Conservation (phyloP, 2,329 filamentous ascomycete genomes). For the Fusarium clavum region DNA sequence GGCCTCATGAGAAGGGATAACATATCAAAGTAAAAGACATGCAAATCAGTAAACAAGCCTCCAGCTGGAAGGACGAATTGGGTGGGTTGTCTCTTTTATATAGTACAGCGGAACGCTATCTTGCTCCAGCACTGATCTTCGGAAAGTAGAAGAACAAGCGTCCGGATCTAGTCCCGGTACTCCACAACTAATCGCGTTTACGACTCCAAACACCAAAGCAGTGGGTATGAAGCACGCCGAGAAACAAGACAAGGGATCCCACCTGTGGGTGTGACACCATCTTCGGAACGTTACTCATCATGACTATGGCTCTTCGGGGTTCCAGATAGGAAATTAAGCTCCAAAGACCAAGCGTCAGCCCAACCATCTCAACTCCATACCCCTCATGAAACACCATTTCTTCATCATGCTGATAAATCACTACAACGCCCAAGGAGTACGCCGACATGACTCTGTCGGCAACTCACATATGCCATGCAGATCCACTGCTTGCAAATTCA, state of each 20-base stretch:
- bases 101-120: slow-evolving; percentile 7
- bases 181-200: slow-evolving; percentile 30
- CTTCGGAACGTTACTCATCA: slow-evolving; percentile 19
- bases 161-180: slow-evolving; percentile 7
- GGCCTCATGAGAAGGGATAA: neutral
- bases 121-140: slow-evolving; percentile 5
- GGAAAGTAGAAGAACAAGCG: slow-evolving; percentile 16
- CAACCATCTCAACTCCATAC: neutral
- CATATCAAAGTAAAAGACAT: neutral
- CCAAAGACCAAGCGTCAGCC: neutral
- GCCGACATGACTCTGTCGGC: slow-evolving; percentile 23
- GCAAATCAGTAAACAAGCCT: slow-evolving; percentile 3
- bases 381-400: neutral
- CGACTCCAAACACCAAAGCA: slow-evolving; percentile 19
- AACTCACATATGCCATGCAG: slow-evolving; percentile 6
- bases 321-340: slow-evolving; percentile 8
- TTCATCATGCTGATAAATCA: slow-evolving; percentile 27
- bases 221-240: slow-evolving; percentile 32
- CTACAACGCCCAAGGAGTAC: neutral
- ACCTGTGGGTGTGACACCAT: slow-evolving; percentile 26
- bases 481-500: slow-evolving; percentile 27
- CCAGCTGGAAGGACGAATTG: neutral
- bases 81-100: slow-evolving; percentile 33
- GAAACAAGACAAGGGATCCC: slow-evolving; percentile 13
- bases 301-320: slow-evolving; percentile 6